Percentiles rank a stretch among this genome's conserved stretches.
Evolutionary conservation across 2,329 filamentous ascomycete genomes (phyloP).

Genomic region (Apiospora sp.): DNA sequence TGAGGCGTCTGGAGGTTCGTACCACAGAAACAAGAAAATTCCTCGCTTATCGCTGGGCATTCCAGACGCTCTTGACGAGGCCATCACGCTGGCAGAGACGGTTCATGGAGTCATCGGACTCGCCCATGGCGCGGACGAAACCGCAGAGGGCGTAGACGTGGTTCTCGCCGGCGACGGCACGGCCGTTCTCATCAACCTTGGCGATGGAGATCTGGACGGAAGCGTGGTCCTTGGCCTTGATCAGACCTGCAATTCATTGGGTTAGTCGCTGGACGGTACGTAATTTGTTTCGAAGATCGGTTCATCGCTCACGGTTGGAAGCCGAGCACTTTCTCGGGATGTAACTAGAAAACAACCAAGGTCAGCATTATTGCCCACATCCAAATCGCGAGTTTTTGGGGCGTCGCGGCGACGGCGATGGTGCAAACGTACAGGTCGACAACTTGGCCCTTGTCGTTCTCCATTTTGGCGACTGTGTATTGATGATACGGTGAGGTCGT

Average conservation of each 20-base stretch:
- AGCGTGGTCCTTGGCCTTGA: constrained; percentile 99
- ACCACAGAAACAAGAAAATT: constrained; percentile 27
- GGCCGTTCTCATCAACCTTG: constrained; percentile 99
- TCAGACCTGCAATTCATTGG: constrained; percentile 65
- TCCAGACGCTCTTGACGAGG: constrained; percentile 97
- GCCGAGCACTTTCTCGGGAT: constrained; percentile 99
- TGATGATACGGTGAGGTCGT: constrained; percentile 38
- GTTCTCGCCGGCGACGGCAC: constrained; percentile 92
- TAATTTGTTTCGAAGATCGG: not conserved
- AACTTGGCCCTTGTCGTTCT: constrained; percentile 99
- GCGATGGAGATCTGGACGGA: constrained; percentile 96
- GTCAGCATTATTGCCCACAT: constrained; percentile 24
- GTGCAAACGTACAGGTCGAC: constrained; percentile 85
- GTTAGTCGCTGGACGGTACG: not conserved
- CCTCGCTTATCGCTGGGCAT: constrained; percentile 65
- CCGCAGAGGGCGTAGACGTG: constrained; percentile 97
- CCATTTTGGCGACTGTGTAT: constrained; percentile 74
- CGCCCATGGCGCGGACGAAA: constrained; percentile 97
- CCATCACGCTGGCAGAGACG: constrained; percentile 94
- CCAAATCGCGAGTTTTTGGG: not conserved
- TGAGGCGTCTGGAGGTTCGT: constrained; percentile 20
- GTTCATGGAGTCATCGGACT: constrained; percentile 97
- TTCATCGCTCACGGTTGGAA: constrained; percentile 75
- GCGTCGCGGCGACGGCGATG: not conserved
- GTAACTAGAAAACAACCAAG: constrained; percentile 50